Evolutionary conservation across 2,329 filamentous ascomycete genomes (phyloP).

Genomic region (Fusarium luffae): DNA sequence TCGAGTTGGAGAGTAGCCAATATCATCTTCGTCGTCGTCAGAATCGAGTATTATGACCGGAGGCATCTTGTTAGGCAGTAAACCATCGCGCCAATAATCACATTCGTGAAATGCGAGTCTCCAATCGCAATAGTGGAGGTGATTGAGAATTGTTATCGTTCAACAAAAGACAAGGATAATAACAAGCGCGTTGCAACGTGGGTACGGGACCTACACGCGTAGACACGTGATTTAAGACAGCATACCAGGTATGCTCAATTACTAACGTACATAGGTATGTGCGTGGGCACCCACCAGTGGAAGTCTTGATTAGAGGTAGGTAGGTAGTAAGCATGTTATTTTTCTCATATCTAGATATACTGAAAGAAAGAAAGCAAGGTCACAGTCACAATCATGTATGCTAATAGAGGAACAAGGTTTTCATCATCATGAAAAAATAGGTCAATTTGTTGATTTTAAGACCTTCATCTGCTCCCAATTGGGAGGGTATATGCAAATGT

Average conservation of each 20-base stretch:
- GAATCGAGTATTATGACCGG: conserved; percentile 53
- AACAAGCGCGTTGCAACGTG: conserved; percentile 32
- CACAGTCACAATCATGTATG: neutral
- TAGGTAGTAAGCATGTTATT: too few species aligned
- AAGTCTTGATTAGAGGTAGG: neutral
- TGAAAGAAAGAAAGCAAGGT: neutral
- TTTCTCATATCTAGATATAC: neutral
- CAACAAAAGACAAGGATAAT: neutral
- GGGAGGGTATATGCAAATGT: conserved; percentile 54
- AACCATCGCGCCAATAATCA: conserved; percentile 10
- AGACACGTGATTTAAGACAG: conserved; percentile 32
- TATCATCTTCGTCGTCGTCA: conserved; percentile 54
- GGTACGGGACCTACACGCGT: conserved; percentile 28
- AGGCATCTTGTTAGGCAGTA: conserved; percentile 33
- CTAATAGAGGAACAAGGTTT: conserved; percentile 4
- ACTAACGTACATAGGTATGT: neutral
- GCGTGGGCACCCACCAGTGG: neutral
- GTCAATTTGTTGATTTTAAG: conserved; percentile 48
- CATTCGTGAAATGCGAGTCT: neutral
- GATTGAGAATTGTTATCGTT: conserved; percentile 15
- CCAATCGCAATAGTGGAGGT: conserved; percentile 1
- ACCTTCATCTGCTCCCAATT: conserved; percentile 47
- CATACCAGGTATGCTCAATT: neutral
- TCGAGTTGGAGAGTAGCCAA: conserved; percentile 36
- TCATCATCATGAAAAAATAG: conserved; percentile 43